A percentile compares a stretch with the other conserved stretches of the same genome.
phyloP scores from a whole-genome alignment of 2,329 filamentous ascomycete species.

The Alternaria triticina region DNA sequence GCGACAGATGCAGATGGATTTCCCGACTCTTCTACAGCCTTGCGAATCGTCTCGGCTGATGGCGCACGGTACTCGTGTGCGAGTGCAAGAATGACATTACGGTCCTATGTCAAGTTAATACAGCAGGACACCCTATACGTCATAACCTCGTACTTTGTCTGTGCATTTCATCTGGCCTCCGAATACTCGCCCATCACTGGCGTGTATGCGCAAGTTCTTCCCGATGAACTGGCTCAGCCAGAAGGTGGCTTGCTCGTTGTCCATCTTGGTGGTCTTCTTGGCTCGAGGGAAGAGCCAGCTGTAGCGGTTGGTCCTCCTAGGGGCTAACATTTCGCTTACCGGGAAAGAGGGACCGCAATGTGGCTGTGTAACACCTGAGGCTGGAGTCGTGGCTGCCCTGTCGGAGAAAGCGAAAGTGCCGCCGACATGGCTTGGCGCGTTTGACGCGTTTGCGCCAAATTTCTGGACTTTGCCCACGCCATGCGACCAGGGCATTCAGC shows the following conservation, averaged over 20 bases:
- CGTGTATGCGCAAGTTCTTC: slow-evolving; percentile 78
- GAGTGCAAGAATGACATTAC: slow-evolving; percentile 83
- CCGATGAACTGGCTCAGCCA: slow-evolving; percentile 74
- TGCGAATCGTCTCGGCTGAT: slow-evolving; percentile 51
- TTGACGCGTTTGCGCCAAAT: slow-evolving; percentile 32
- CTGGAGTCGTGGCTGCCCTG: slow-evolving; percentile 9
- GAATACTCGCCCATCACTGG: slow-evolving; percentile 85
- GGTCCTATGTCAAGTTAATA: slow-evolving; percentile 64
- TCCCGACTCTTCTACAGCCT: slow-evolving; percentile 38
- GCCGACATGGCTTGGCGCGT: slow-evolving; percentile 31
- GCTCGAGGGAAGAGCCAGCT: slow-evolving; percentile 29
- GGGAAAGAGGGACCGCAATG: slow-evolving; percentile 16
- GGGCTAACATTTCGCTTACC: slow-evolving; percentile 11
- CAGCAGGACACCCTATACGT: background rate
- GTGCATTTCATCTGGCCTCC: slow-evolving; percentile 93
- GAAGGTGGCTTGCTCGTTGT: slow-evolving; percentile 59
- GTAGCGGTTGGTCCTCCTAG: slow-evolving; percentile 12
- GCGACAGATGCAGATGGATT: slow-evolving; percentile 63
- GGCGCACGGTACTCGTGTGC: slow-evolving; percentile 91
- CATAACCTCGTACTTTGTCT: slow-evolving; percentile 70
- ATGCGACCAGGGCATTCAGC: background rate
- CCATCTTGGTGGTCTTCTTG: slow-evolving; percentile 46
- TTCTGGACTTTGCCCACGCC: slow-evolving; percentile 13
- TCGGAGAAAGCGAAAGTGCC: background rate
- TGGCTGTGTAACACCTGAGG: slow-evolving; percentile 18